A percentile compares a stretch with the other conserved stretches of the same genome.
Conservation (phyloP, 805 yeast genomes). For the Wickerhamomyces xylosicus region DNA sequence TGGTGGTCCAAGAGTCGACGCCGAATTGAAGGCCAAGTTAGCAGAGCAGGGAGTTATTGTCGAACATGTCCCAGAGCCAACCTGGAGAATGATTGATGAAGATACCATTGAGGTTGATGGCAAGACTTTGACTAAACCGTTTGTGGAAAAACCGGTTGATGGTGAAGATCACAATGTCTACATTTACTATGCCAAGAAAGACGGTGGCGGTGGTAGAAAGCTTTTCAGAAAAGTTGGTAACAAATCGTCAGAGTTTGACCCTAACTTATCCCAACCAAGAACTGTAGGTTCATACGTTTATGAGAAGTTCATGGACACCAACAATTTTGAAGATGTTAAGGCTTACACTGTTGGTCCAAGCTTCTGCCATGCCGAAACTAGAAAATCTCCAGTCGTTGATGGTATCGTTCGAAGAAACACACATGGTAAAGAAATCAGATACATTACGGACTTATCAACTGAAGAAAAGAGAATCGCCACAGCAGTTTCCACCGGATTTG, state of each 20-base stretch:
- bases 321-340: slow-evolving; percentile 95
- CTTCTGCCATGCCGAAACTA: slow-evolving; percentile 95
- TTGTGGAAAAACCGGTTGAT: slow-evolving; percentile 96
- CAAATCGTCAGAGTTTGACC: slow-evolving; percentile 93
- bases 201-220: slow-evolving; percentile 97
- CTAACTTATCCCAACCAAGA: slow-evolving; percentile 61
- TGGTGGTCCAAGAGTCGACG: slow-evolving; percentile 87
- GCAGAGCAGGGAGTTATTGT: slow-evolving; percentile 46
- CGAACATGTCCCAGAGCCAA: slow-evolving; percentile 46
- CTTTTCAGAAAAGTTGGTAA: slow-evolving; percentile 94
- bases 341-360: slow-evolving; percentile 92
- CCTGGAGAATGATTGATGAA: slow-evolving; percentile 82
- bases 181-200: slow-evolving; percentile 76
- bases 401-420: slow-evolving; percentile 96
- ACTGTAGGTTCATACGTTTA: slow-evolving; percentile 87
- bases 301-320: slow-evolving; percentile 95
- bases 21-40: slow-evolving; percentile 50
- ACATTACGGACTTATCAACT: slow-evolving; percentile 65
- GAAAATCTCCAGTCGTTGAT: slow-evolving; percentile 98
- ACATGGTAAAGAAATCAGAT: slow-evolving; percentile 93
- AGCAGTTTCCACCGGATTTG: slow-evolving; percentile 63
- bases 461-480: slow-evolving; percentile 77
- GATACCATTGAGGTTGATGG: slow-evolving; percentile 77
- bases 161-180: slow-evolving; percentile 98
- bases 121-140: slow-evolving; percentile 68